Evolutionary conservation across 2,329 filamentous ascomycete species (phyloP), one percentile per base, ranked within the genome.

Genomic region (Scortechinia acanthostroma): DNA sequence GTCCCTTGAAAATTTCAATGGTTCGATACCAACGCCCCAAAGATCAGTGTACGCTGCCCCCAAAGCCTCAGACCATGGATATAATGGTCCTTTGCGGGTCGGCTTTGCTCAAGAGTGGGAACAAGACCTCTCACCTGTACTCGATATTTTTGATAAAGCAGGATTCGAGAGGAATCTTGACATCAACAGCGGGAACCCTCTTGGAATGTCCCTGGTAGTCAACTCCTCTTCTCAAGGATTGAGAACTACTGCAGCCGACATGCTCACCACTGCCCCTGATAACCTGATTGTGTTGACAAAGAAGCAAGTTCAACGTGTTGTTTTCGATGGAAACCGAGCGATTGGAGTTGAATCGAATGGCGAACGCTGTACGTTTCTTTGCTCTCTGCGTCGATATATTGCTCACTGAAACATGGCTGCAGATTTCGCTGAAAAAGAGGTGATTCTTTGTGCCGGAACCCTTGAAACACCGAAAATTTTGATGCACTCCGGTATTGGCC

Each of bases 301-400:
- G 67, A 33, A 80, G 81, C 52, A 77, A 82, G 59, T 63, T 74
- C 5, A 77, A 77, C n/a, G 60, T 63, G 46, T 70, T 77, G 16
- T 74, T 72, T 2, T 63, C 0, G 62, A 71, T 43, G 73, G 74
- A 16, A 80, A 78, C 62, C 63, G 64, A 20, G 60, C 79, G 14
- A 63, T 80, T 48, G 71, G 79, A 47, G 69, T 79, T 43, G 58
- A 61, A n/a, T 58, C 55, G 4, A 60, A 58, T 10, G 63, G 60
- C 42, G 63, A 61, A 60, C 5, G 74, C 74, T 16, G 69, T 79
- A 2, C 66, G 64, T 6, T 68, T 73, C 10, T 64, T 75, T 42
- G 62, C 58, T 5, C 53, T 61, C 2, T 52, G 57, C 13, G 66
- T 65, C 20, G 49, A 68, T 10, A 14, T 65, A 69, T 43, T 59